These are phyloP conservation scores for Pseudocercospora cruenta DNA, from an alignment of 2,329 filamentous ascomycete genomes.

Conservation along the genomic window DNA sequence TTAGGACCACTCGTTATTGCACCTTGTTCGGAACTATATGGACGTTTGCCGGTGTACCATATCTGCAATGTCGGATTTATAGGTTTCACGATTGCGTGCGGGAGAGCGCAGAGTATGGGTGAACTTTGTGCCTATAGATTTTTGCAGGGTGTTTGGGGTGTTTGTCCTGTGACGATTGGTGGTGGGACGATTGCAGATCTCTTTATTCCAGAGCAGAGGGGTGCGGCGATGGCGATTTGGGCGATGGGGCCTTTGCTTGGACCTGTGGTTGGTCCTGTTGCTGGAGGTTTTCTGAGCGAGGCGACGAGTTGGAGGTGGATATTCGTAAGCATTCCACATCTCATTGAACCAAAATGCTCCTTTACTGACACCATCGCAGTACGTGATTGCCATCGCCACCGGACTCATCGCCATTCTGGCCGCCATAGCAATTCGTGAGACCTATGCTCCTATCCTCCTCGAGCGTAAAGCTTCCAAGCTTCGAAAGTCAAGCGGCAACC, in stretches of 20 bases:
- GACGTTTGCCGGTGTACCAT: constrained; percentile 37
- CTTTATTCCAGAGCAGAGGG: constrained; percentile 34
- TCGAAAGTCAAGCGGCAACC: constrained; percentile 55
- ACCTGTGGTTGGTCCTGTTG: constrained; percentile 54
- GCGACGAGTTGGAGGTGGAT: constrained; percentile 69
- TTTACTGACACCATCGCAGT: constrained; percentile 40
- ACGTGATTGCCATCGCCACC: constrained; percentile 54
- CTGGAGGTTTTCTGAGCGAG: constrained; percentile 65
- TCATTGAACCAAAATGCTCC: background rate
- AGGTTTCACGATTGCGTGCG: constrained; percentile 38
- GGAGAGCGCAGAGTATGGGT: constrained; percentile 34
- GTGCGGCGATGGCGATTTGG: constrained; percentile 38
- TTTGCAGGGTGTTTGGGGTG: constrained; percentile 37
- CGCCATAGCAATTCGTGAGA: constrained; percentile 50
- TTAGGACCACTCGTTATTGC: constrained; percentile 50
- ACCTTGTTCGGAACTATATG: constrained; percentile 45
- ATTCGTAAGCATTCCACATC: constrained; percentile 8
- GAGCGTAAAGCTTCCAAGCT: constrained; percentile 50
- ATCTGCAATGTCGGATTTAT: constrained; percentile 37
- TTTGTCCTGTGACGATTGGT: constrained; percentile 38
- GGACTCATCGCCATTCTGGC: constrained; percentile 41
- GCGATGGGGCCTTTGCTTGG: constrained; percentile 34
- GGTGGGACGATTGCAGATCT: constrained; percentile 37
- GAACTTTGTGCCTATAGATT: constrained; percentile 39
- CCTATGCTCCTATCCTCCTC: constrained; percentile 53